phyloP scores from a whole-genome alignment of 2,329 filamentous ascomycete species.

The Clonostachys rhizophaga region DNA sequence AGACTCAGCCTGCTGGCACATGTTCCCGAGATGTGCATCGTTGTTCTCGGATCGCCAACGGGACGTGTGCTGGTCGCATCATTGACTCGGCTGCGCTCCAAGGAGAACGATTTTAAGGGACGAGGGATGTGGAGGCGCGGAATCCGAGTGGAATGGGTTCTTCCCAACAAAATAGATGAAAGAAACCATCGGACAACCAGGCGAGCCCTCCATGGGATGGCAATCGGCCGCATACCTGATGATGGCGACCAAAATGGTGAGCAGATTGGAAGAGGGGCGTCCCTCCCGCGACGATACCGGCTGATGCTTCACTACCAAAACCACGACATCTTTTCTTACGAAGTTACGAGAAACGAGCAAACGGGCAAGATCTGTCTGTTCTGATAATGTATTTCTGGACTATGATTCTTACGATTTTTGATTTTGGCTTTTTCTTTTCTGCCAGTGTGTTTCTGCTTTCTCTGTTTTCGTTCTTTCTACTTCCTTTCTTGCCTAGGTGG shows the following conservation, averaged over 20 bases:
- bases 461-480: too few species aligned
- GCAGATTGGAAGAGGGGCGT: slow-evolving; percentile 9
- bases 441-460: not conserved
- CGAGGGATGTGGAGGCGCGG: slow-evolving; percentile 23
- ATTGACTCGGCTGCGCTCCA: slow-evolving; percentile 25
- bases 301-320: slow-evolving; percentile 70
- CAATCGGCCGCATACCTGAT: slow-evolving; percentile 58
- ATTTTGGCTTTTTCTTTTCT: slow-evolving; percentile 2
- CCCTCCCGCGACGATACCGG: slow-evolving; percentile 49
- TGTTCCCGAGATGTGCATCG: slow-evolving; percentile 66
- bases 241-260: slow-evolving; percentile 19
- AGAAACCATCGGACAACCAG: slow-evolving; percentile 24
- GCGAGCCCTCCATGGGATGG: slow-evolving; percentile 61
- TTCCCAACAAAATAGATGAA: slow-evolving; percentile 45
- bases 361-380: slow-evolving; percentile 28
- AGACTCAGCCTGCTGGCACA: slow-evolving; percentile 55
- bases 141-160: slow-evolving; percentile 49
- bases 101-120: not conserved
- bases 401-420: slow-evolving; percentile 2
- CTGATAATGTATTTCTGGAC: slow-evolving; percentile 10
- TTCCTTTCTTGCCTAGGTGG: too few species aligned
- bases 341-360: slow-evolving; percentile 43
- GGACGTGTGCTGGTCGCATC: slow-evolving; percentile 64
- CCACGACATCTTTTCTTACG: slow-evolving; percentile 66
- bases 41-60: slow-evolving; percentile 61